A percentile compares a stretch with the other conserved stretches of the same genome.
Conservation (phyloP, 1,284 basidiomycete genomes). For the Naganishia liquefaciens region DNA sequence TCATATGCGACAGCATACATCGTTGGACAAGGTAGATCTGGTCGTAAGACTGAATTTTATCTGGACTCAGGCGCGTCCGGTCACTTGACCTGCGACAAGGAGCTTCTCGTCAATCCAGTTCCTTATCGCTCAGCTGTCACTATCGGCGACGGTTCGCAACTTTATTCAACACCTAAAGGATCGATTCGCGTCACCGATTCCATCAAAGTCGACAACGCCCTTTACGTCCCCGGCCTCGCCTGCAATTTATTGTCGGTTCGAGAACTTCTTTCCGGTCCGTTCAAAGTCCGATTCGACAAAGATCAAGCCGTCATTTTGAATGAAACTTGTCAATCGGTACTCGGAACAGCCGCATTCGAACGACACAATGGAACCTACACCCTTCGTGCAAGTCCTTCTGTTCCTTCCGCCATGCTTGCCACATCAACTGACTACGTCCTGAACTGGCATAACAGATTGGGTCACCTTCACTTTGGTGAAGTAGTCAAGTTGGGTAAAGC, state of each 20-base stretch:
- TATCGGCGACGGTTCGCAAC: conserved; percentile 4
- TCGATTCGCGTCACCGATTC: conserved; percentile 3
- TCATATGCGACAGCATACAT: conserved; percentile 4
- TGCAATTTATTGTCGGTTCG: conserved; percentile 21
- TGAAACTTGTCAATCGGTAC: not conserved
- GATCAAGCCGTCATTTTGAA: not conserved
- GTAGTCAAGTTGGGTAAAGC: conserved; percentile 20
- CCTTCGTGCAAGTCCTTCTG: conserved; percentile 8
- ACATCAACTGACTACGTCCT: conserved; percentile 13
- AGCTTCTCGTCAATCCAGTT: not conserved
- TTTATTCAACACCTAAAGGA: conserved; percentile 21
- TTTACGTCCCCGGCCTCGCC: conserved; percentile 3
- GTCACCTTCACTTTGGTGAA: conserved; percentile 22
- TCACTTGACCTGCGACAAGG: not conserved
- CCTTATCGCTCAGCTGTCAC: conserved; percentile 6
- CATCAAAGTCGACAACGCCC: conserved; percentile 1
- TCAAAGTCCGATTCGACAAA: not conserved
- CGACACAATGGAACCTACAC: not conserved
- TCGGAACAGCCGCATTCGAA: not conserved
- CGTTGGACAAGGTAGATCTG: not conserved
- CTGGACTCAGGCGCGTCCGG: conserved; percentile 3
- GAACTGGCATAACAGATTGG: conserved; percentile 27
- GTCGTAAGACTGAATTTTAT: not conserved
- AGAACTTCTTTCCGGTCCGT: not conserved
- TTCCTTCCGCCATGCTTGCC: not conserved